A percentile compares a stretch with the other conserved stretches of the same genome.
Conservation (phyloP, 352 stramenopile genomes). For the Blastocystis sp. region DNA sequence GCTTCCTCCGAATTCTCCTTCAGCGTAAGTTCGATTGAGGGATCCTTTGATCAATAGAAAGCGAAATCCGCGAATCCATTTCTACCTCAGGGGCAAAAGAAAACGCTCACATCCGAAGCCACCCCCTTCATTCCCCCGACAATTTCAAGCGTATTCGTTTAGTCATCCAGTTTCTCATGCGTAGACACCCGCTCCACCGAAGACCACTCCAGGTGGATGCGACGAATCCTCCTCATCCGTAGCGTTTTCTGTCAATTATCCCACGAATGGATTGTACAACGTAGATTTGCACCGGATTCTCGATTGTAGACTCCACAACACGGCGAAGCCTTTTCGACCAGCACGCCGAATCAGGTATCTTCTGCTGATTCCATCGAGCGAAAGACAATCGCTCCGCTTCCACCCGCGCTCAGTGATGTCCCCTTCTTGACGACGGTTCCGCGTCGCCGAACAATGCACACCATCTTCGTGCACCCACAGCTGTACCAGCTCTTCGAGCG, state of each 20-base stretch:
- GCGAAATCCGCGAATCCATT: background rate
- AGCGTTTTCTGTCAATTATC: background rate
- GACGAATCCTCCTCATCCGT: background rate
- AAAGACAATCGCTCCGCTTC: background rate
- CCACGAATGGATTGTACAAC: background rate
- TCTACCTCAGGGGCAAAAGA: background rate
- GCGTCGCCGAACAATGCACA: background rate
- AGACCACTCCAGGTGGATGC: no score
- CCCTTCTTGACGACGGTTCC: background rate
- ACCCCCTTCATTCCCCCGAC: background rate
- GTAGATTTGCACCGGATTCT: background rate
- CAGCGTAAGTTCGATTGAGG: background rate
- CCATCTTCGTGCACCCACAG: background rate
- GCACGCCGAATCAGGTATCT: no score
- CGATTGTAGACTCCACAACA: no score
- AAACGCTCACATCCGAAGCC: slow-evolving; percentile 5
- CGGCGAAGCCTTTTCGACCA: no score
- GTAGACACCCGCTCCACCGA: background rate
- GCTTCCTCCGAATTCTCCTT: background rate
- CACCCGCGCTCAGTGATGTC: background rate
- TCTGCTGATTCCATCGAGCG: no score
- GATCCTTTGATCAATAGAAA: background rate
- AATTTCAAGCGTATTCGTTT: background rate
- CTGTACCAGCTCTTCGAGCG: background rate
- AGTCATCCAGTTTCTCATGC: background rate